These are phyloP conservation scores for Clonostachys sp. DNA, from an alignment of 2,329 filamentous ascomycete species.

Conservation along the genomic window DNA sequence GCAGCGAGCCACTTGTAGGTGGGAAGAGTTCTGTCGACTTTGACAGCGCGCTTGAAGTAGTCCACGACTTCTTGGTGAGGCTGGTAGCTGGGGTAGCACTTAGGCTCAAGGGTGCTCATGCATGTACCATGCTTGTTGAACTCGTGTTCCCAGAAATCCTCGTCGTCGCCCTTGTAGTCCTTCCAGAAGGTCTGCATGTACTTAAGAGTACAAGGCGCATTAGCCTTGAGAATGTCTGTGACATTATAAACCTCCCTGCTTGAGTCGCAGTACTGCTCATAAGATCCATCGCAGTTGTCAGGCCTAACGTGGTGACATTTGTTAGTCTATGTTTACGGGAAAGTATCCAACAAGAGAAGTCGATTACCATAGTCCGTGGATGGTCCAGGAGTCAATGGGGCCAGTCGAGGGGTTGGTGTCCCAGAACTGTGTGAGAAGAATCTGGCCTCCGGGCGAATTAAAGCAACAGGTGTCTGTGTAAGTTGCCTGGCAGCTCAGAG, in stretches of 20 bases:
- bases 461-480: conserved; percentile 66
- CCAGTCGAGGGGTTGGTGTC: conserved; percentile 61
- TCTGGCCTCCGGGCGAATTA: conserved; percentile 59
- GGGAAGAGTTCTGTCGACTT: conserved; percentile 61
- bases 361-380: conserved; percentile 59
- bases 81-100: conserved; percentile 59
- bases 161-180: conserved; percentile 58
- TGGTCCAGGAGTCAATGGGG: conserved; percentile 66
- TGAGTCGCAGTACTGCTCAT: conserved; percentile 60
- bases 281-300: conserved; percentile 66
- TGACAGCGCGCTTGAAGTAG: conserved; percentile 63
- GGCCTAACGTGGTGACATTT: conserved; percentile 22
- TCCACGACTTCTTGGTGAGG: conserved; percentile 61
- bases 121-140: conserved; percentile 72
- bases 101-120: conserved; percentile 61
- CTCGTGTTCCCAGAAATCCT: conserved; percentile 69
- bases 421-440: conserved; percentile 77
- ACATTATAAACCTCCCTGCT: conserved; percentile 61
- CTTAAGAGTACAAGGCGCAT: conserved; percentile 47
- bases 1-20: conserved; percentile 57
- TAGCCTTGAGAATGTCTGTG: conserved; percentile 51
- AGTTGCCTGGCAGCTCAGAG: conserved; percentile 51
- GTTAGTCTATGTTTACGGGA: not conserved
- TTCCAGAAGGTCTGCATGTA: conserved; percentile 73
- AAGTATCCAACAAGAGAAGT: not conserved